Percentiles rank a stretch among this genome's conserved stretches.
Conservation (phyloP, 2,329 filamentous ascomycete genomes). For the Aspergillus vadensis region DNA sequence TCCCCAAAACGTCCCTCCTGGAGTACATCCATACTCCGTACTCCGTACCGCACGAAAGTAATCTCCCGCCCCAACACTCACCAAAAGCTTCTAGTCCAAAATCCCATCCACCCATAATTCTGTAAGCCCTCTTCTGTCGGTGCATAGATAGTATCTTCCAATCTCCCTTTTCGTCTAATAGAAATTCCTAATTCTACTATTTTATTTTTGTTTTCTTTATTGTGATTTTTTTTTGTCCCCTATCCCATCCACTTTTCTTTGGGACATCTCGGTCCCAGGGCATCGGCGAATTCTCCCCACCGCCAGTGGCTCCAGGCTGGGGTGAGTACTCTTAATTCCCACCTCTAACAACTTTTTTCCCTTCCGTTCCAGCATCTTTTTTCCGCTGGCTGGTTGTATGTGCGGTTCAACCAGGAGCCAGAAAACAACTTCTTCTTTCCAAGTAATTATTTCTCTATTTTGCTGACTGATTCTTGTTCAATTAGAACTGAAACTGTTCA, state of each 20-base stretch:
- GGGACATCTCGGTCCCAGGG: slow-evolving; percentile 4
- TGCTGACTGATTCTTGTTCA: background rate
- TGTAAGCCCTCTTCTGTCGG: background rate
- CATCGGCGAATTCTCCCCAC: slow-evolving; percentile 15
- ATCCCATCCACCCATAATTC: slow-evolving; percentile 3
- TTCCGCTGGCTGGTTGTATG: background rate
- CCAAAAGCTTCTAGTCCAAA: slow-evolving; percentile 15
- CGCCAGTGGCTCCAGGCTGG: slow-evolving; percentile 16
- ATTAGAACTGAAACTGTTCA: slow-evolving; percentile 1
- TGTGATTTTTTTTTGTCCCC: slow-evolving; percentile 22
- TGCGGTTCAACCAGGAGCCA: background rate
- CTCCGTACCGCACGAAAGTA: slow-evolving; percentile 12
- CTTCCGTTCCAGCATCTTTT: background rate
- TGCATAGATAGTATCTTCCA: slow-evolving; percentile 6
- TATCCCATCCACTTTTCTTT: slow-evolving; percentile 19
- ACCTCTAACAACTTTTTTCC: slow-evolving; percentile 2
- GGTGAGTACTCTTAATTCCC: slow-evolving; percentile 17
- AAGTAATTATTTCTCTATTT: background rate
- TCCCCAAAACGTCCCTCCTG: background rate
- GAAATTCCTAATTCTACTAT: slow-evolving; percentile 2
- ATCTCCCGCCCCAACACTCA: slow-evolving; percentile 29
- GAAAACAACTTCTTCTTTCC: background rate
- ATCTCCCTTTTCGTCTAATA: slow-evolving; percentile 12
- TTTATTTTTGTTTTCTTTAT: slow-evolving; percentile 7
- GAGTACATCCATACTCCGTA: background rate